Percentiles rank a stretch among this genome's conserved stretches.
phyloP scores from a whole-genome alignment of 805 yeast species.

The Pichia thaimueangensis region DNA sequence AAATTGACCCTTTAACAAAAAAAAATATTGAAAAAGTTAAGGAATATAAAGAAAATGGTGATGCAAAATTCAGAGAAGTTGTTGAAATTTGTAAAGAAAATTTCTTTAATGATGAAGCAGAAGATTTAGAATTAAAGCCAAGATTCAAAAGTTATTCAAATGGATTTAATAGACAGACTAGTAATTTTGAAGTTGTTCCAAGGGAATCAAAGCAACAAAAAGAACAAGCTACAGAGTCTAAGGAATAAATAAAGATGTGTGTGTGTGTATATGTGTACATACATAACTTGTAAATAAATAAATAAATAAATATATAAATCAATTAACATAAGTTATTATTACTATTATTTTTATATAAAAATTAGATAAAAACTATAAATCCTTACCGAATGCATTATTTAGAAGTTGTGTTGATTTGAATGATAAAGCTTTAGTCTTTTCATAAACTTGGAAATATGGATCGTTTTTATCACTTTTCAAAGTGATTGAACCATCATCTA shows the following conservation, averaged over 20 bases:
- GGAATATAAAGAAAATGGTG: slow-evolving; percentile 42
- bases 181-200: slow-evolving; percentile 28
- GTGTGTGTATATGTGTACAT: no score
- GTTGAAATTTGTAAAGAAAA: slow-evolving; percentile 51
- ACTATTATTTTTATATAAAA: no score
- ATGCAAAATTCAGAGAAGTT: slow-evolving; percentile 46
- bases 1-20: slow-evolving; percentile 46
- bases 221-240: no score
- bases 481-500: slow-evolving; percentile 35
- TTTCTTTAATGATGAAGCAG: slow-evolving; percentile 32
- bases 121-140: slow-evolving; percentile 18
- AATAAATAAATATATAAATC: not conserved
- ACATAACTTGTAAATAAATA: not conserved
- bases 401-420: slow-evolving; percentile 54
- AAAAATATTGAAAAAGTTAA: slow-evolving; percentile 50
- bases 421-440: slow-evolving; percentile 58
- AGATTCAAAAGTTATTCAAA: slow-evolving; percentile 25
- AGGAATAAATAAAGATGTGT: no score
- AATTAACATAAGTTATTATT: no score
- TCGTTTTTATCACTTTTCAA: slow-evolving; percentile 50
- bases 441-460: slow-evolving; percentile 62
- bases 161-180: slow-evolving; percentile 28
- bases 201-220: slow-evolving; percentile 18
- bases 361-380: slow-evolving; percentile 1
- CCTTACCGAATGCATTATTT: slow-evolving; percentile 34